Evolutionary conservation across 139 green algal genomes (phyloP), one percentile per base, ranked within the genome.

Genomic region (Coccomyxa sp.): DNA sequence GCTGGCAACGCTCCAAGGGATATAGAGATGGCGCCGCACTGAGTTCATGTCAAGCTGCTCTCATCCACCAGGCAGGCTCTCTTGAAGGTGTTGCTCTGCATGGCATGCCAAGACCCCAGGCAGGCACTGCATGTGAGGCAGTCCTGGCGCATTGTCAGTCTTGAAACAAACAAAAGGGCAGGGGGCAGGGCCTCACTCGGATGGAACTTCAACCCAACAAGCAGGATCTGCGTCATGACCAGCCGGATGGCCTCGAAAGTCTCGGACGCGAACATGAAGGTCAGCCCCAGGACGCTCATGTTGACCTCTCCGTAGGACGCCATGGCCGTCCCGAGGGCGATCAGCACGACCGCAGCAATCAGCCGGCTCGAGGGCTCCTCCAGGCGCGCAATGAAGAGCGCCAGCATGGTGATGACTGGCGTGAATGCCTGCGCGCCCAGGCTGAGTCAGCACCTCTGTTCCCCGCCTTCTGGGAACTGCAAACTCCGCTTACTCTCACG

Each of bases 191-290:
- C 38, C 85, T 77, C 78, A 89, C 85, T 95, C 16, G 94, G 93
- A 79, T 97, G 90, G 79, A 97, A 95, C 72, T 93, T 93, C 39
- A 93, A 84, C 1, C 93, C 94, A 31, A 88, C 86, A 8, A 97
- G 87, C 74, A 97, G 88, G 69, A 89, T 87, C 83, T 96, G 93
- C 0, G 94, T 97, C 88, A 97, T 94, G 27, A 97, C 93, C 64
- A 97, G 82, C 0, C 93, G 85, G 14, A 90, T 82, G 2, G 90
- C 85, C 78, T 97, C 94, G 31, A 85, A 86, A 0, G 85, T 84
- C 77, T 97, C 94, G 14, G 82, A 89, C 0, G 77, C 58, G 4
- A 97, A 82, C 93, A 97, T 97, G 86, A 91, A 89, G 9, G 82
- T 18, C 10, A 97, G 55, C 34, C 91, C 91, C 0, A 91, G 29